Percentiles rank a stretch among this genome's conserved stretches.
Conservation (phyloP, 2,329 filamentous ascomycete species). For the Trichophyton benhamiae region DNA sequence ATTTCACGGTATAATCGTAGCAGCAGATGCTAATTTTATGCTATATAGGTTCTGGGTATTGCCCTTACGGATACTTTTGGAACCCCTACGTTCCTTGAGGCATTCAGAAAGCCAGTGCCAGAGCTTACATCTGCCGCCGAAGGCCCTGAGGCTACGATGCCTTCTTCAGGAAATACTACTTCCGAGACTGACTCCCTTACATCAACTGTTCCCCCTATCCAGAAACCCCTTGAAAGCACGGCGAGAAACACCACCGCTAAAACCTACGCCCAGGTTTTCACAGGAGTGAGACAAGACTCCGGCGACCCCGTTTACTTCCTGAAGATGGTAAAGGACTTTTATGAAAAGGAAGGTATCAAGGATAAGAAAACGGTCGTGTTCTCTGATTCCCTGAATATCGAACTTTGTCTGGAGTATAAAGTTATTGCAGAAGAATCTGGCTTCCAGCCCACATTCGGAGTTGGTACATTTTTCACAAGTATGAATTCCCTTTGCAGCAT, state of each 20-base stretch:
- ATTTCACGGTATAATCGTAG: too few species aligned
- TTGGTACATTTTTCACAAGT: conserved; percentile 89
- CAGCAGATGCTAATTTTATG: background rate
- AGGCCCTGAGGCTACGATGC: conserved; percentile 27
- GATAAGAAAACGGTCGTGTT: conserved; percentile 86
- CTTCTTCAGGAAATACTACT: conserved; percentile 32
- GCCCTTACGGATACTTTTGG: conserved; percentile 95
- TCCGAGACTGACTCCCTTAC: conserved; percentile 27
- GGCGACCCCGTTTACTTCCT: conserved; percentile 74
- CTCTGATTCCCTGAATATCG: conserved; percentile 86
- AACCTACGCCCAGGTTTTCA: conserved; percentile 71
- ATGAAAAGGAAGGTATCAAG: conserved; percentile 59
- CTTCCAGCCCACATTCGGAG: conserved; percentile 79
- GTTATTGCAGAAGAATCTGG: conserved; percentile 63
- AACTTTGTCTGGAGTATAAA: conserved; percentile 85
- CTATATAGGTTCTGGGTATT: conserved; percentile 56
- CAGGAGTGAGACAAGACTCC: conserved; percentile 79
- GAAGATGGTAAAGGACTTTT: conserved; percentile 67
- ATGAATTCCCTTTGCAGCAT: conserved; percentile 16
- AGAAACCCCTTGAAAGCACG: conserved; percentile 30
- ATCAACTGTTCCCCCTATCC: conserved; percentile 30
- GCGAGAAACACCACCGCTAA: conserved; percentile 31
- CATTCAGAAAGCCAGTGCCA: conserved; percentile 60
- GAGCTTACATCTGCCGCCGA: conserved; percentile 29
- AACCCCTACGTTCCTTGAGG: conserved; percentile 72